Base-by-base conservation (phyloP, 2,329 filamentous ascomycete genomes). In the Trichoderma sp. region DNA sequence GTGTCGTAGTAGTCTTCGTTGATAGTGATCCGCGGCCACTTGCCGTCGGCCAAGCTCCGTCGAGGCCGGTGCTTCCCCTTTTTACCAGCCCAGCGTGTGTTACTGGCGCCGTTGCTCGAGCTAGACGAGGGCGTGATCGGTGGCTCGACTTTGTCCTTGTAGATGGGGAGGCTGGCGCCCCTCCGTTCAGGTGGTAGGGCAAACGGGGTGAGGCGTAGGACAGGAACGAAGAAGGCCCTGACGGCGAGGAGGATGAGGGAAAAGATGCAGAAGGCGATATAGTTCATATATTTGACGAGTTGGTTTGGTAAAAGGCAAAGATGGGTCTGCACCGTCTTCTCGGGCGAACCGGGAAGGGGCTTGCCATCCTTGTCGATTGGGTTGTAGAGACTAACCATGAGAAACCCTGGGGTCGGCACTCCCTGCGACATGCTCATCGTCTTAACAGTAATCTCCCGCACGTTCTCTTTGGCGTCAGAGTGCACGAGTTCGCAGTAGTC, bases 391-490 rank as follows among this genome's bases (percentile, higher is more conserved):
- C 94, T 97, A 53, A 94, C 88, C 83, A 98, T 90, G 73, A 96
- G 84, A 75, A 99, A 96, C 0, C 94, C 96, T 0, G 96, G 96
- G 6, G 88, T 91, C 0, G 93, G 88, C 1, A 99, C 93, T 9
- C 96, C 95, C 96, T 98, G 98, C 20, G 94, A 94, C 94, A 95
- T 97, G 77, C 91, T 97, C 75, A 97, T 90, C 78, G 92, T 95
- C 83, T 99, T 99, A 76, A 98, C 94, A 0, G 96, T 99, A 74
- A 98, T 97, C 80, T 99, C 96, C 63, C 85, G 86, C 36, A 91
- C 88, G 30, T 86, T 88, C 39, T 86, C 87, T 74, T 90, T 90
- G 72, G 91, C 89, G 20, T 88, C 86, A 3, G 90, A 89, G 80
- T 99, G 96, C 0, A 91, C 86, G 7, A 98, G 84, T 77, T 97